These are phyloP conservation scores for Zygotorulaspora sp. DNA, from an alignment of 805 yeast species.

Conservation along the genomic window DNA sequence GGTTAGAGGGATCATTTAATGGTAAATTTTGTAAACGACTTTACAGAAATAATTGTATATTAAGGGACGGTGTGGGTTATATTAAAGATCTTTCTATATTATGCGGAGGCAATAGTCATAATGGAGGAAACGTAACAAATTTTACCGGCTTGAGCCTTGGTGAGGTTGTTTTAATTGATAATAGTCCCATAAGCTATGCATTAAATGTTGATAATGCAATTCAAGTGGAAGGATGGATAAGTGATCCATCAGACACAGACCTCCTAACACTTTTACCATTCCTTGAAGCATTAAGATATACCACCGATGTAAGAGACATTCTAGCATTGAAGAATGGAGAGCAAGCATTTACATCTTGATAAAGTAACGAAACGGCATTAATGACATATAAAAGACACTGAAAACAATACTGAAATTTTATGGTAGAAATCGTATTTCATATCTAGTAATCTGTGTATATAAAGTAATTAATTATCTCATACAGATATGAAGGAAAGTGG, in stretches of 20 bases:
- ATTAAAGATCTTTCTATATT: constrained; percentile 58
- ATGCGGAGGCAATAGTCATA: constrained; percentile 30
- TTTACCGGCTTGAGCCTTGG: constrained; percentile 17
- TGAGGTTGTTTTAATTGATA: constrained; percentile 76
- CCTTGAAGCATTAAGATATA: constrained; percentile 51
- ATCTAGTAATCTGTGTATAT: no score
- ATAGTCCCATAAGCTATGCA: constrained; percentile 87
- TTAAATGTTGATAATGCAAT: constrained; percentile 84
- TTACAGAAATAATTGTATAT: constrained; percentile 76
- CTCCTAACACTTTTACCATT: constrained; percentile 77
- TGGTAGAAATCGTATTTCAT: no score
- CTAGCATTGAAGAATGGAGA: constrained; percentile 68
- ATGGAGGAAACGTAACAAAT: constrained; percentile 7
- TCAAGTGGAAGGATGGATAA: constrained; percentile 95
- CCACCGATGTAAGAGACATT: constrained; percentile 79
- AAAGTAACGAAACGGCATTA: not conserved
- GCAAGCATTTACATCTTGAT: constrained; percentile 19
- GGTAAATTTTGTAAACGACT: constrained; percentile 53
- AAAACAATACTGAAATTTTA: no score
- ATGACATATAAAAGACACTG: not conserved
- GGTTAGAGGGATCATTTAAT: constrained; percentile 63
- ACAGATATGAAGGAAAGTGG: no score
- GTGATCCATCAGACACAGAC: constrained; percentile 88
- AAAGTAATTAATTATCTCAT: no score
- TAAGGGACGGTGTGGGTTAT: constrained; percentile 77